Percentiles rank a stretch among this genome's conserved stretches.
Conservation (phyloP, 2,329 filamentous ascomycete species). For the Talaromyces piceae region DNA sequence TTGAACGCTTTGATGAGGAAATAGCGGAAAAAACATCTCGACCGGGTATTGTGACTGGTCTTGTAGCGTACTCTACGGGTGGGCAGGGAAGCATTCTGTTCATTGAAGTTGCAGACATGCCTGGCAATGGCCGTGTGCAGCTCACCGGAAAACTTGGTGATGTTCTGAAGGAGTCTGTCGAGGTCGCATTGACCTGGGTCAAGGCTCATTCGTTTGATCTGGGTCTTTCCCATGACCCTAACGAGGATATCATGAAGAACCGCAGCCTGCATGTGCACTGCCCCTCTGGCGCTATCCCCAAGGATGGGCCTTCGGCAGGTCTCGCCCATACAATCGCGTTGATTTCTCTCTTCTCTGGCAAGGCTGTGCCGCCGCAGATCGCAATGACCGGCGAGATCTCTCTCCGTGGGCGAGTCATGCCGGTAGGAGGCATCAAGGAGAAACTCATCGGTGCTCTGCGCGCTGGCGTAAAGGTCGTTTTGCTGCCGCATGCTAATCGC, state of each 20-base stretch:
- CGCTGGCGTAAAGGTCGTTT: slow-evolving; percentile 88
- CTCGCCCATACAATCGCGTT: slow-evolving; percentile 91
- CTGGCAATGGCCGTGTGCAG: slow-evolving; percentile 82
- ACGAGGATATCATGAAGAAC: slow-evolving; percentile 91
- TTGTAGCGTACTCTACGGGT: slow-evolving; percentile 88
- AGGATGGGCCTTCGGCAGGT: slow-evolving; percentile 77
- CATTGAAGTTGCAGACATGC: slow-evolving; percentile 97
- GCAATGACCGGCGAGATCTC: slow-evolving; percentile 86
- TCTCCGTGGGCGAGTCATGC: slow-evolving; percentile 80
- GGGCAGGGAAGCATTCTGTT: slow-evolving; percentile 95
- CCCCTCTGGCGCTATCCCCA: slow-evolving; percentile 87
- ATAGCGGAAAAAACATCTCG: slow-evolving; percentile 76
- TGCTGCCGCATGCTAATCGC: slow-evolving; percentile 78
- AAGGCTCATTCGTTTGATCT: slow-evolving; percentile 92
- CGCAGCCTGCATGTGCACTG: slow-evolving; percentile 94
- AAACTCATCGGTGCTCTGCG: slow-evolving; percentile 91
- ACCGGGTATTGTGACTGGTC: slow-evolving; percentile 88
- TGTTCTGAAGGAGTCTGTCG: slow-evolving; percentile 93
- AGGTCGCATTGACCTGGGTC: slow-evolving; percentile 94
- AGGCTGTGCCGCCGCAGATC: slow-evolving; percentile 79
- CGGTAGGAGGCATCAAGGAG: slow-evolving; percentile 97
- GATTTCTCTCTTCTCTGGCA: slow-evolving; percentile 80
- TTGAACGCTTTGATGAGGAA: slow-evolving; percentile 91
- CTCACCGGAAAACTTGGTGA: slow-evolving; percentile 94
- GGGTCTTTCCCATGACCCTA: slow-evolving; percentile 69